Evolutionary conservation across 2,329 filamentous ascomycete species (phyloP).

Genomic region (Xylariales sp.): DNA sequence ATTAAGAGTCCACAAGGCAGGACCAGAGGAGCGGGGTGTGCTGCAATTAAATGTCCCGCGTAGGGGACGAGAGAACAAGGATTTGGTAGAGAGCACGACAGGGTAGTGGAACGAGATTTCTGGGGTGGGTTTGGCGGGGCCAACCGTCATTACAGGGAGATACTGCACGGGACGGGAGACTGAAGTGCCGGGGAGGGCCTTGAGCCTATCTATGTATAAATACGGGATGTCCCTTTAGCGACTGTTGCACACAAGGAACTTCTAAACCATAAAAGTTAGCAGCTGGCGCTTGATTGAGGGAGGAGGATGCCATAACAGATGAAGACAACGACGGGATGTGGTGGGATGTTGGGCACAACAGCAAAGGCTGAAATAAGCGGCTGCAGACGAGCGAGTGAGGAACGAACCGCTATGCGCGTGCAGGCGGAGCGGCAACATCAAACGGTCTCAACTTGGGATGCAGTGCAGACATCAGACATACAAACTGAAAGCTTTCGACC

Average conservation of each 20-base stretch:
- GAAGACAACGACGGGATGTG: conserved; percentile 1
- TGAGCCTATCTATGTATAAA: conserved; percentile 12
- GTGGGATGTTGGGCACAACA: not conserved
- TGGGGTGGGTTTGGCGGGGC: conserved; percentile 12
- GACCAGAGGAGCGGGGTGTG: not conserved
- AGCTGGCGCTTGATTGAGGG: conserved; percentile 4
- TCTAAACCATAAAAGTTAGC: conserved; percentile 5
- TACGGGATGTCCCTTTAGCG: conserved; percentile 14
- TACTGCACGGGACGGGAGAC: conserved; percentile 7
- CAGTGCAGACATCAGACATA: too few relatives aligned
- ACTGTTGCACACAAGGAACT: conserved; percentile 7
- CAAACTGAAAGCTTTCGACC: not conserved
- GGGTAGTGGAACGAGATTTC: conserved; percentile 8
- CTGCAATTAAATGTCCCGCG: conserved; percentile 4
- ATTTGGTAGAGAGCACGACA: conserved; percentile 8
- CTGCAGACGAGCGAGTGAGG: not conserved
- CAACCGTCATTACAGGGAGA: conserved; percentile 9
- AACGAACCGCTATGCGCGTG: too few relatives aligned
- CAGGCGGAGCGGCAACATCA: too few relatives aligned
- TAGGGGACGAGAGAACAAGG: conserved; percentile 5
- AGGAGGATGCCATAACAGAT: not conserved
- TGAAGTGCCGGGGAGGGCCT: conserved; percentile 10
- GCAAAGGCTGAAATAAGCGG: not conserved
- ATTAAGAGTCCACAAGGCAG: too few relatives aligned
- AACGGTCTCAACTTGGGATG: too few relatives aligned